A percentile compares a stretch with the other conserved stretches of the same genome.
These are phyloP conservation scores for Mycena haematopus DNA, from an alignment of 768 basidiomycete genomes.

Conservation along the genomic window DNA sequence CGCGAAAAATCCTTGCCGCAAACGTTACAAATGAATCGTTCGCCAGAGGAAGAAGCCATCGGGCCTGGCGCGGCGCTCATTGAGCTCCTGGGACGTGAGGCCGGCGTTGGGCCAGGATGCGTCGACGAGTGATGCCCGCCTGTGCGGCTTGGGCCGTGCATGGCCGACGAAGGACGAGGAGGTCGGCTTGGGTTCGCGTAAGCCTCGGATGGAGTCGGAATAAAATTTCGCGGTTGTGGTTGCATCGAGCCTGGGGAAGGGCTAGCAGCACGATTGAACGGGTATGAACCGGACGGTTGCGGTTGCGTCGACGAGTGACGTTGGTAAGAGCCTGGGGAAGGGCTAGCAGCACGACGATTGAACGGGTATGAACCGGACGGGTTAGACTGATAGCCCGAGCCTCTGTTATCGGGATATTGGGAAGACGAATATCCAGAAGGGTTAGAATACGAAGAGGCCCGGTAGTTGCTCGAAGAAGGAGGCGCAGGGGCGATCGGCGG, in stretches of 20 bases:
- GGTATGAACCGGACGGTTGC: constrained; percentile 25
- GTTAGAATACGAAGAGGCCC: constrained; percentile 5
- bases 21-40: constrained; percentile 74
- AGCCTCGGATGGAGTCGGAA: constrained; percentile 56
- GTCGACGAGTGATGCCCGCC: constrained; percentile 47
- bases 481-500: constrained; percentile 26
- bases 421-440: constrained; percentile 18
- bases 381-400: constrained; percentile 9
- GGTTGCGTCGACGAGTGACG: constrained; percentile 25
- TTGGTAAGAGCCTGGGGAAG: constrained; percentile 26
- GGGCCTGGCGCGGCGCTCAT: constrained; percentile 34
- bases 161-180: constrained; percentile 31
- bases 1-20: constrained; percentile 84
- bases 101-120: not conserved
- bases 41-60: constrained; percentile 52
- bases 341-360: constrained; percentile 11
- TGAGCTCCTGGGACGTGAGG: constrained; percentile 18
- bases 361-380: constrained; percentile 23
- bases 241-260: constrained; percentile 23
- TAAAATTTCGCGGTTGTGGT: constrained; percentile 43
- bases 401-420: constrained; percentile 16
- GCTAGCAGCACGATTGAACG: constrained; percentile 4
- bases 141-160: constrained; percentile 34
- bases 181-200: constrained; percentile 40
- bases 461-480: constrained; percentile 9